Conservation (phyloP, 2,329 filamentous ascomycete species). For the Penicillium brevicompactum region DNA sequence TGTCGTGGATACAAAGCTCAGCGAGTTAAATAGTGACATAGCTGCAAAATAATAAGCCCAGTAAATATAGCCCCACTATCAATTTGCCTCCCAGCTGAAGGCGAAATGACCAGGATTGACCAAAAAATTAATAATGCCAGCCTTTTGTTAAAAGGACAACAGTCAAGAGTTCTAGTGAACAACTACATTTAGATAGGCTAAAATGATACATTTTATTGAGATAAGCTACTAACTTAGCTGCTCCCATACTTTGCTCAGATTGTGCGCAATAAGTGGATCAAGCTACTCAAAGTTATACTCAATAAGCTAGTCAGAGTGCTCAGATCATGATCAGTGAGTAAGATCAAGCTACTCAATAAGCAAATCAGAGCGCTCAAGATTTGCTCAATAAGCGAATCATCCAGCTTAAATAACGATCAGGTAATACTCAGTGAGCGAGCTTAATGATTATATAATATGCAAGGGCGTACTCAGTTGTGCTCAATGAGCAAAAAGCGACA, state of each 20-base stretch:
- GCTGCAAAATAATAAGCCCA: not conserved
- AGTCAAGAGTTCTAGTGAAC: too few relatives aligned
- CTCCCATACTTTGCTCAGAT: not conserved
- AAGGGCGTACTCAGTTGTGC: not conserved
- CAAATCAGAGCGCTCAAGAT: not conserved
- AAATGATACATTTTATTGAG: not conserved
- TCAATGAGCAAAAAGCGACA: too few relatives aligned
- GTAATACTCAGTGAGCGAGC: not conserved
- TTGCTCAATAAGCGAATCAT: not conserved
- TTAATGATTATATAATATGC: not conserved
- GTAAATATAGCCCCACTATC: not conserved
- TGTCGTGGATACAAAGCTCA: not conserved
- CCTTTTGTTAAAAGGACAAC: conserved; percentile 1
- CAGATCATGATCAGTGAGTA: not conserved
- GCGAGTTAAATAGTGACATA: not conserved
- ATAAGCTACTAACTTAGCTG: too few relatives aligned
- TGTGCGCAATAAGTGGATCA: too few relatives aligned
- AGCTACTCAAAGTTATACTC: not conserved
- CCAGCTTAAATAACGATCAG: not conserved
- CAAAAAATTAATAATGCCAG: not conserved
- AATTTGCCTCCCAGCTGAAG: not conserved
- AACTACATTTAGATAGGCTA: conserved; percentile 1
- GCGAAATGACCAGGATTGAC: not conserved
- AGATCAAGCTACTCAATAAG: not conserved
- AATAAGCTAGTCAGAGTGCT: not conserved